These are phyloP conservation scores for Zygoascus meyerae DNA, from an alignment of 1,139 yeast species.

Conservation along the genomic window DNA sequence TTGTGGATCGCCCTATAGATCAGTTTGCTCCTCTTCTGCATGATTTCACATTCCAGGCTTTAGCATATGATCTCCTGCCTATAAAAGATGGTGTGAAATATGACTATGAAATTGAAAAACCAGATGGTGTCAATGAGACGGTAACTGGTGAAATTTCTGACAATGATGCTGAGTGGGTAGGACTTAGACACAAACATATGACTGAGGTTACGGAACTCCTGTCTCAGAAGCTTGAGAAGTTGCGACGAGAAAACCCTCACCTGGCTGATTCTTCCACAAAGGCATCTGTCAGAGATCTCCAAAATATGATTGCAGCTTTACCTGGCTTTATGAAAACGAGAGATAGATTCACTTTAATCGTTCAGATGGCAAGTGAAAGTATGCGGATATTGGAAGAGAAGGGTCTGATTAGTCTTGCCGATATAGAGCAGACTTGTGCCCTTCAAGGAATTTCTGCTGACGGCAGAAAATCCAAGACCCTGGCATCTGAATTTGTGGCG, in stretches of 20 bases:
- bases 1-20: conserved; percentile 81
- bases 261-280: conserved; percentile 30
- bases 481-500: conserved; percentile 62
- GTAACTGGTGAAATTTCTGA: conserved; percentile 50
- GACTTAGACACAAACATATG: conserved; percentile 69
- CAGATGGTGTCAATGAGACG: conserved; percentile 45
- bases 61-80: conserved; percentile 69
- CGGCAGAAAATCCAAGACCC: conserved; percentile 56
- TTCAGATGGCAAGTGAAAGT: conserved; percentile 38
- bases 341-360: conserved; percentile 35
- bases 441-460: conserved; percentile 62
- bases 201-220: conserved; percentile 67
- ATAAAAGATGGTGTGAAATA: conserved; percentile 48
- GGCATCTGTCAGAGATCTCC: conserved; percentile 35
- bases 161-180: conserved; percentile 69
- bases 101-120: conserved; percentile 53
- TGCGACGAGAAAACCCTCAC: conserved; percentile 65
- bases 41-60: conserved; percentile 90
- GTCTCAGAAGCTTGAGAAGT: conserved; percentile 55
- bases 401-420: conserved; percentile 31
- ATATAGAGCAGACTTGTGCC: conserved; percentile 58
- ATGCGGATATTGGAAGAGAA: conserved; percentile 33
- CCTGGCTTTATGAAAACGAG: conserved; percentile 38
- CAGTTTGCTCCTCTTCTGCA: conserved; percentile 79
- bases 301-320: conserved; percentile 38